Conservation (phyloP, 2,329 filamentous ascomycete genomes). For the Sclerotiophoma versabilis region DNA sequence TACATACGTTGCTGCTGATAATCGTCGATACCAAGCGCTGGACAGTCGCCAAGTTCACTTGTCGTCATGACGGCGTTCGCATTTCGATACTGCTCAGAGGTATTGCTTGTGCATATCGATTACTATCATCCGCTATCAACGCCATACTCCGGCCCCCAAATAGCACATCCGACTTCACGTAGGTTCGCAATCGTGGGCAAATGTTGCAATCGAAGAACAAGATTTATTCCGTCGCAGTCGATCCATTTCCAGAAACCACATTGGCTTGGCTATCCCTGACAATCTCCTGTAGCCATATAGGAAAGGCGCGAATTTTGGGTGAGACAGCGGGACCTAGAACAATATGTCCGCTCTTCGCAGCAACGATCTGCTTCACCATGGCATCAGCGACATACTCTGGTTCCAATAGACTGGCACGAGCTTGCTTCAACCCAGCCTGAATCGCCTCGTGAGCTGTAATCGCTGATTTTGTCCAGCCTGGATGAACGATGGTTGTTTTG, state of each 20-base stretch:
- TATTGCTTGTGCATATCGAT: neutral
- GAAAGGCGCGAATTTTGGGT: slow-evolving; percentile 38
- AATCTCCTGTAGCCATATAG: slow-evolving; percentile 45
- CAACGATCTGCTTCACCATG: slow-evolving; percentile 54
- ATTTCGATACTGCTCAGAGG: neutral
- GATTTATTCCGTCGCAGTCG: slow-evolving; percentile 24
- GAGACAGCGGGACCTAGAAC: slow-evolving; percentile 44
- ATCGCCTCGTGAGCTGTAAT: slow-evolving; percentile 39
- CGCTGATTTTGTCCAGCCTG: slow-evolving; percentile 52
- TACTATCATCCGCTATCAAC: neutral
- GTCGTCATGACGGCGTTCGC: slow-evolving; percentile 2
- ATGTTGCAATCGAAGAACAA: neutral
- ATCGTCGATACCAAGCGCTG: neutral
- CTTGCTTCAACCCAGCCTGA: slow-evolving; percentile 40
- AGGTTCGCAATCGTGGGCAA: neutral
- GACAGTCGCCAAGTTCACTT: neutral
- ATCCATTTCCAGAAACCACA: slow-evolving; percentile 36
- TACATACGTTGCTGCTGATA: slow-evolving; percentile 10
- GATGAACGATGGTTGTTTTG: slow-evolving; percentile 54
- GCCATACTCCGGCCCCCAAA: neutral
- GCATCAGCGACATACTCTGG: slow-evolving; percentile 51
- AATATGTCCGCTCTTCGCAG: slow-evolving; percentile 51
- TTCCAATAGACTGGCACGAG: slow-evolving; percentile 46
- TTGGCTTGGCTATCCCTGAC: slow-evolving; percentile 41
- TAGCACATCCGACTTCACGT: neutral